Evolutionary conservation across 192 early-diverging fungal species (phyloP), one percentile per base, ranked within the genome.

Genomic region (Dissophora ornata): DNA sequence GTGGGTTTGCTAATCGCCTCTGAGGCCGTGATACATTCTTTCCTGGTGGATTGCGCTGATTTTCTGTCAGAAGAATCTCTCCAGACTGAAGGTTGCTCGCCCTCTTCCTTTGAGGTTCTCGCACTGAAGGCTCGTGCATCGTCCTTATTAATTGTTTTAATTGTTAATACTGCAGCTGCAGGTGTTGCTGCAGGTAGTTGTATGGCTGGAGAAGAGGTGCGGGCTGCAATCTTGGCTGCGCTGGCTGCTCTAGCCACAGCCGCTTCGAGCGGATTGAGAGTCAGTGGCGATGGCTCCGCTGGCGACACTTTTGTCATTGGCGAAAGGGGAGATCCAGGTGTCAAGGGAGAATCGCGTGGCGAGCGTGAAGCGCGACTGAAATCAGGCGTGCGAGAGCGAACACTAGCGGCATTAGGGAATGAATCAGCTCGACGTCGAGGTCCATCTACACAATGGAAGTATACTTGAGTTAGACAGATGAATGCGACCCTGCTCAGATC

Each of bases 401-500:
- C 59, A 13, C 58, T 62, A 13, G 32, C 29, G 11, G 59, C 59
- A 29, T 62, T 77, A 29, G 73, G 73, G 59, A 77, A 77, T 0
- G 73, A 77, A 22, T 77, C 73, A 16, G 73, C 73, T 16, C 73
- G 53, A 26, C 73, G 73, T 29, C 73, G 33, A 26, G 73, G 73
- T 4, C 58, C 73, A 62, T 77, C 73, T 57, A 62, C 42, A 15
- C 8, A n/a, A n/a, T n/a, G n/a, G n/a, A n/a, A n/a, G n/a, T n/a
- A n/a, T n/a, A n/a, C n/a, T n/a, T n/a, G n/a, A n/a, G n/a, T n/a
- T n/a, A n/a, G n/a, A n/a, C n/a, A n/a, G n/a, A n/a, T n/a, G n/a
- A n/a, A n/a, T n/a, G n/a, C n/a, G n/a, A n/a, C n/a, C n/a, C n/a
- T n/a, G n/a, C n/a, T n/a, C n/a, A n/a, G n/a, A n/a, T n/a, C n/a